Base-by-base conservation (phyloP, 306 rosid species). In the Neltuma alba region DNA sequence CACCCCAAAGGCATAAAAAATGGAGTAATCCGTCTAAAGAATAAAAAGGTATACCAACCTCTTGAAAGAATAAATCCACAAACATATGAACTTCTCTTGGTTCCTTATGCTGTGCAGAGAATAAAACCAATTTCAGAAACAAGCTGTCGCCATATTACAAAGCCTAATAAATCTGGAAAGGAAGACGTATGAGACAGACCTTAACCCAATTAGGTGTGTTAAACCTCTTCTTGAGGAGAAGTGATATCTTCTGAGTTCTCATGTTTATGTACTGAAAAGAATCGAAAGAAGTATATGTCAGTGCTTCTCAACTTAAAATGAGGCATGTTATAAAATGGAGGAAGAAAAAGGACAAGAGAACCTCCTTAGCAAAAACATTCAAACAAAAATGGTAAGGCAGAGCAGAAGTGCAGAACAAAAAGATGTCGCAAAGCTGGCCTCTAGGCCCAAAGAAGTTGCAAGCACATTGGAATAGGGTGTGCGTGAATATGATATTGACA, bases 31-130 rank as follows among this genome's bases (percentile, higher is more conserved):
- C 21, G 38, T 74, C 73, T 48, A 58, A 69, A 36, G 16, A 69
- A 44, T 0, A 55, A 48, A 48, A 12, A 76, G 38, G 82, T 65
- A 84, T 45, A 79, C 91, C 64, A 54, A 91, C 98, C 97, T 95
- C 98, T 62, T 90, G 96, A 48, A 92, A 95, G 84, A 95, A 90
- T 80, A 95, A 83, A 84, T 92, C 99, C 65, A 95, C 94, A 72
- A 90, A 95, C 98, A 91, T 95, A 73, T 91, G 97, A 83, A 95
- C 97, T 88, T 90, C 99, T 81, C 98, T 87, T 38, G 99, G 99
- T 87, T 92, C 99, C 91, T 93, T 95, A 83, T 92, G 98, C 97
- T 95, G 95, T 40, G 72, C 80, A 86, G 82, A 82, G 55, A 54
- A 74, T 5, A 70, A 21, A 70, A 61, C 69, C 38, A 74, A 68